Conservation (phyloP, 768 basidiomycete genomes). For the Pilatotrama ljubarskyi region DNA sequence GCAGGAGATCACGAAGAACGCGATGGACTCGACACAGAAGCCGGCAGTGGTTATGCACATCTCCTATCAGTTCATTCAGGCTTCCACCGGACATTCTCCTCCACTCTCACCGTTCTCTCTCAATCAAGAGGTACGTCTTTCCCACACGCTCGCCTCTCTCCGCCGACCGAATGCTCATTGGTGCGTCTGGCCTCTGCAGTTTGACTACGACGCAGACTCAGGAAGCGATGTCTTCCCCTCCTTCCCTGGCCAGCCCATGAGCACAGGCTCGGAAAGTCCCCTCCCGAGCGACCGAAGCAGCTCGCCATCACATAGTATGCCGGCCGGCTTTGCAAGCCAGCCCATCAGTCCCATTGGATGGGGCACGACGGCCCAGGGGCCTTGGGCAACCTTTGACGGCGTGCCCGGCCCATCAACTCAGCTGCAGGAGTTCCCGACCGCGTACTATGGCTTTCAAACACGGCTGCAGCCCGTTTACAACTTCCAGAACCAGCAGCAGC, state of each 20-base stretch:
- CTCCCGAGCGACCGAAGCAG: slow-evolving; percentile 19
- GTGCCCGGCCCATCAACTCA: neutral
- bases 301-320: slow-evolving; percentile 18
- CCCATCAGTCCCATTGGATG: slow-evolving; percentile 16
- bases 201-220: slow-evolving; percentile 14
- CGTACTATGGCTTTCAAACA: slow-evolving; percentile 3
- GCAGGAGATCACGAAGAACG: slow-evolving; percentile 50
- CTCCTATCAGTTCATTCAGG: slow-evolving; percentile 16
- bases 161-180: neutral
- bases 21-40: slow-evolving; percentile 1
- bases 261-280: slow-evolving; percentile 15
- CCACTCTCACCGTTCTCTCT: slow-evolving; percentile 18
- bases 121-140: slow-evolving; percentile 1
- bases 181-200: neutral
- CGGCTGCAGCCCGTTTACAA: neutral
- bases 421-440: neutral
- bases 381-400: neutral
- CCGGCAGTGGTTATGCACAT: slow-evolving; percentile 2
- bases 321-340: slow-evolving; percentile 12
- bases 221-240: slow-evolving; percentile 10
- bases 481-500: neutral
- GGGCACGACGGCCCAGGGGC: neutral
- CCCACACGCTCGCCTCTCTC: neutral
- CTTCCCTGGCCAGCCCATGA: slow-evolving; percentile 3
- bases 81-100: neutral